Conservation (phyloP, 768 basidiomycete species). For the Daedaleopsis nitida region DNA sequence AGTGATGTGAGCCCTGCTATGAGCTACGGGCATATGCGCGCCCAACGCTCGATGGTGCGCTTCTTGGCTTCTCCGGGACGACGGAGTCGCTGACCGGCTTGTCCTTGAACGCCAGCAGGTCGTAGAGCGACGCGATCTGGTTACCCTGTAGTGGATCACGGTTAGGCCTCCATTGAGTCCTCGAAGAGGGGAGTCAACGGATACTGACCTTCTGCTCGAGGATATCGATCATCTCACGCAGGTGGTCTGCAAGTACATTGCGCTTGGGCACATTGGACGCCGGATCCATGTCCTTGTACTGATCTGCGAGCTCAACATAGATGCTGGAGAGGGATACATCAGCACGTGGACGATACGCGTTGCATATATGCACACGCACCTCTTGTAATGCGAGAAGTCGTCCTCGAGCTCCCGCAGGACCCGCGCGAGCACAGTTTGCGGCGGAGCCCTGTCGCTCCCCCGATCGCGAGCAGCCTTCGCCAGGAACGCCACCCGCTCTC, state of each 20-base stretch:
- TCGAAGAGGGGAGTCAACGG: too few relatives aligned
- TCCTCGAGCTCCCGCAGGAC: constrained; percentile 91
- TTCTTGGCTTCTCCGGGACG: constrained; percentile 1
- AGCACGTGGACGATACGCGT: constrained; percentile 4
- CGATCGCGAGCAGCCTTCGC: constrained; percentile 1
- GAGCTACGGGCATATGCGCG: constrained; percentile 3
- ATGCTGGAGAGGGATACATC: constrained; percentile 52
- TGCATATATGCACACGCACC: constrained; percentile 51
- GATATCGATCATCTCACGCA: constrained; percentile 89
- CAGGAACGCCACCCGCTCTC: constrained; percentile 16
- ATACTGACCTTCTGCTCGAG: constrained; percentile 83
- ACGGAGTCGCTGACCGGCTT: constrained; percentile 40
- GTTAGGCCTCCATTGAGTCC: not conserved
- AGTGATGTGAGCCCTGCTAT: too few relatives aligned
- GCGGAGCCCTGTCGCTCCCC: constrained; percentile 53
- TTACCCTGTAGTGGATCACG: constrained; percentile 62
- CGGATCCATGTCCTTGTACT: constrained; percentile 90
- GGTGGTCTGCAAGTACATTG: constrained; percentile 83
- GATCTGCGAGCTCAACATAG: constrained; percentile 87
- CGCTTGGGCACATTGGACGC: constrained; percentile 79
- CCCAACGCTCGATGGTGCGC: not conserved
- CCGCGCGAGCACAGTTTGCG: constrained; percentile 83
- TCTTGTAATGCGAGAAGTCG: constrained; percentile 93
- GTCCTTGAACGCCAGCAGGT: constrained; percentile 76
- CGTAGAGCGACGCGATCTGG: constrained; percentile 91